Evolutionary conservation across 805 yeast genomes (phyloP).

Genomic region (Candida ipomoeae): DNA sequence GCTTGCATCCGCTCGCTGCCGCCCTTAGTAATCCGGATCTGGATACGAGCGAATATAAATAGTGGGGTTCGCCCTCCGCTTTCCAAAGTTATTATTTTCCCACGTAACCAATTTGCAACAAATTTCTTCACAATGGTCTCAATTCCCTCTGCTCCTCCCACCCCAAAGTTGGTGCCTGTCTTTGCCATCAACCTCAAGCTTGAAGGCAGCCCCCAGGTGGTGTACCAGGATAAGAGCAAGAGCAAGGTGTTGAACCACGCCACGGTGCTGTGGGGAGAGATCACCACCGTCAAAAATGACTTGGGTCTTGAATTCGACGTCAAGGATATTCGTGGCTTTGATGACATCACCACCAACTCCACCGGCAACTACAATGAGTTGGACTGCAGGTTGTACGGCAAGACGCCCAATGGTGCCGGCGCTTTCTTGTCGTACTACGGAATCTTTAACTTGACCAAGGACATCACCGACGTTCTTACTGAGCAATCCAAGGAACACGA

Average conservation of each 20-base stretch:
- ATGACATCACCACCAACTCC: constrained; percentile 41
- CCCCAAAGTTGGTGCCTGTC: constrained; percentile 31
- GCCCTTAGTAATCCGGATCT: background rate
- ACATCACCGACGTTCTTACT: constrained; percentile 33
- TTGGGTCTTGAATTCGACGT: constrained; percentile 31
- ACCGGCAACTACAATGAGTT: constrained; percentile 27
- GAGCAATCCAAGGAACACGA: constrained; percentile 25
- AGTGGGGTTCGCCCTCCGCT: background rate
- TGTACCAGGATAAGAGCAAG: constrained; percentile 16
- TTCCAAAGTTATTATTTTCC: too few species aligned
- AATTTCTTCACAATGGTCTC: background rate
- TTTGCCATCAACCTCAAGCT: constrained; percentile 27
- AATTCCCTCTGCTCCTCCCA: background rate
- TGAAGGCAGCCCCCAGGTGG: constrained; percentile 18
- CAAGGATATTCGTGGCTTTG: constrained; percentile 38
- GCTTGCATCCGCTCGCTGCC: background rate
- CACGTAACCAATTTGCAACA: background rate
- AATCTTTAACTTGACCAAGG: constrained; percentile 37
- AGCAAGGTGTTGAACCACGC: constrained; percentile 22
- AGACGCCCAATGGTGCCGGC: constrained; percentile 41
- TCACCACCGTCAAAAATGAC: constrained; percentile 28
- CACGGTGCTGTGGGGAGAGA: constrained; percentile 22
- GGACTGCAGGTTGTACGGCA: constrained; percentile 49
- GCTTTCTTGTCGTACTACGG: constrained; percentile 47
- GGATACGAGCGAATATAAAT: background rate